phyloP scores from a whole-genome alignment of 2,329 filamentous ascomycete genomes.

The Aspergillus brasiliensis region DNA sequence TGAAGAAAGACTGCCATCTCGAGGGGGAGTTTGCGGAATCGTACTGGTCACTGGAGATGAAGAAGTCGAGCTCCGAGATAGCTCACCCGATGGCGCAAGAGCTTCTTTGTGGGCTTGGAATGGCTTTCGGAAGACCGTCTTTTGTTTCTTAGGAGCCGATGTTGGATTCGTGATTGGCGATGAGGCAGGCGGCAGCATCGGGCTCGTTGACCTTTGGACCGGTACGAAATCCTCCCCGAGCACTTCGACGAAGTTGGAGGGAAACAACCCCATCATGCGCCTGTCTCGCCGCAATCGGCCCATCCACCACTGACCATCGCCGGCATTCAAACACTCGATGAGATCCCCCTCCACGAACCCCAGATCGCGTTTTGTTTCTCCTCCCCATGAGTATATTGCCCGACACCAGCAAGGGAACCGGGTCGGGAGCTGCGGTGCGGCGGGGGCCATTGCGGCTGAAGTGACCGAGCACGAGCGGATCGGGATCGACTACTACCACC shows the following conservation, averaged over 20 bases:
- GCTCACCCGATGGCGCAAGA: conserved; percentile 42
- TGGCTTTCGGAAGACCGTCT: conserved; percentile 63
- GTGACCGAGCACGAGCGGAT: conserved; percentile 7
- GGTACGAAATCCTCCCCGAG: conserved; percentile 84
- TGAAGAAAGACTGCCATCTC: conserved; percentile 32
- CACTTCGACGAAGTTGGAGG: conserved; percentile 95
- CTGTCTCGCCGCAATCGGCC: conserved; percentile 86
- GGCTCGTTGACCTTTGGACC: conserved; percentile 50
- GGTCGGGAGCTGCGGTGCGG: conserved; percentile 62
- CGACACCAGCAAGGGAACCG: conserved; percentile 90
- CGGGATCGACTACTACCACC: neutral
- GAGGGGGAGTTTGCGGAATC: conserved; percentile 39
- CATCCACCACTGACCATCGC: conserved; percentile 98
- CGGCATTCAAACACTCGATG: conserved; percentile 97
- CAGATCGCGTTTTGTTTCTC: conserved; percentile 91
- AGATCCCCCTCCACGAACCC: conserved; percentile 97
- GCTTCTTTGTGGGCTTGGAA: conserved; percentile 63
- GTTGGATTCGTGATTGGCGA: conserved; percentile 46
- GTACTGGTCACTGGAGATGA: conserved; percentile 41
- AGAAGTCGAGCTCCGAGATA: conserved; percentile 31
- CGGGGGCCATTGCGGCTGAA: conserved; percentile 46
- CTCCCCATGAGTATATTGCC: conserved; percentile 90
- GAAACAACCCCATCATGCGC: conserved; percentile 88
- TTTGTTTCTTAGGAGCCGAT: conserved; percentile 59
- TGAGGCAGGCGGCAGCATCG: conserved; percentile 57